Conservation (phyloP, 116 monocot species). For the Dioscorea cayenensis region DNA sequence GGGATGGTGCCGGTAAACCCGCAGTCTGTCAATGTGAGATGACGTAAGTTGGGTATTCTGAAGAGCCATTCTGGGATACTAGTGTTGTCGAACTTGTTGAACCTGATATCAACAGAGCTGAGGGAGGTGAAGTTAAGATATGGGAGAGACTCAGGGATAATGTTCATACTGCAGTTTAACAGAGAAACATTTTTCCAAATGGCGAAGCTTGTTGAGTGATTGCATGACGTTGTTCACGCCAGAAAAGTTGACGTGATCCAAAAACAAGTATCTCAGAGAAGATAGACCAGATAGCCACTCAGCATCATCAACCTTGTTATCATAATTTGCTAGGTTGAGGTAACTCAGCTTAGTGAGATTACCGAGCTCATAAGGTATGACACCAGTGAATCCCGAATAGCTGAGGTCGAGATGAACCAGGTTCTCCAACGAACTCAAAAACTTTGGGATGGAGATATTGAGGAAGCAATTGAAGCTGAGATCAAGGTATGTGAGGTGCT, state of each 20-base stretch:
- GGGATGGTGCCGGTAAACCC: neutral
- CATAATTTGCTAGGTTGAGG: neutral
- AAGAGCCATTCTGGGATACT: neutral
- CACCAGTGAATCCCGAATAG: neutral
- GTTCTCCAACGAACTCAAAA: neutral
- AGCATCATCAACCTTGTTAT: neutral
- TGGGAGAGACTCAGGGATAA: neutral
- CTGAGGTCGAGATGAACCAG: neutral
- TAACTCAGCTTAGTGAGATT: neutral
- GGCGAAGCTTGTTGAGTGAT: neutral
- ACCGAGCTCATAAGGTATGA: neutral
- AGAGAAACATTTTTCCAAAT: neutral
- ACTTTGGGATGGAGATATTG: neutral
- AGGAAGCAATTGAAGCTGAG: neutral
- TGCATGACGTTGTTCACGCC: neutral
- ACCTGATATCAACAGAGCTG: neutral
- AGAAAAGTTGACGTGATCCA: neutral
- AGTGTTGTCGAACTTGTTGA: neutral
- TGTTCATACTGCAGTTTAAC: neutral
- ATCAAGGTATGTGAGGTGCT: neutral
- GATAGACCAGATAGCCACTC: neutral
- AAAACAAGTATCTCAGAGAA: neutral
- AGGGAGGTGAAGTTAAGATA: neutral
- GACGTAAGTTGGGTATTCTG: neutral
- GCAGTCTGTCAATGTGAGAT: neutral